A percentile compares a stretch with the other conserved stretches of the same genome.
phyloP scores from a whole-genome alignment of 1,284 basidiomycete species.

The Schizophyllum commune region DNA sequence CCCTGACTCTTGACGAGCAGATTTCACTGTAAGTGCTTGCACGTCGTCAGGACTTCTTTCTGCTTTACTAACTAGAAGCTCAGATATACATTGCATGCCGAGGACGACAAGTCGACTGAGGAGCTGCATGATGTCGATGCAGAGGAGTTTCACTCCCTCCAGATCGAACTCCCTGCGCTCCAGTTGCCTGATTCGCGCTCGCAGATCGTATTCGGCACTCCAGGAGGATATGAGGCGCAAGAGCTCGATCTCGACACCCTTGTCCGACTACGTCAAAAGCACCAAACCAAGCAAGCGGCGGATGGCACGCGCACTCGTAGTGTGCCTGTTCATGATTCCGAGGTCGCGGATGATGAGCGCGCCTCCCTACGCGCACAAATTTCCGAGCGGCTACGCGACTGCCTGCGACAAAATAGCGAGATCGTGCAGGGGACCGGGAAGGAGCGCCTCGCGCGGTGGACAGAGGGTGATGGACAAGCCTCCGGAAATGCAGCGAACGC shows the following conservation, averaged over 20 bases:
- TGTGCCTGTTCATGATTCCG: background rate
- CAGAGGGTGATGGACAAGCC: background rate
- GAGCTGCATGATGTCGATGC: too few species aligned
- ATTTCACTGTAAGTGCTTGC: background rate
- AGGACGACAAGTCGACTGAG: slow-evolving; percentile 1
- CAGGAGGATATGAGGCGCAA: background rate
- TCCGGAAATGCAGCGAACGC: background rate
- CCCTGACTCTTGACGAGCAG: background rate
- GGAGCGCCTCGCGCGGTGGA: background rate
- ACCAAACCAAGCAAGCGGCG: slow-evolving; percentile 15
- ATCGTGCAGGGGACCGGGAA: background rate
- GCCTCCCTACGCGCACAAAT: too few species aligned
- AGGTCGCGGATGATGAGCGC: background rate
- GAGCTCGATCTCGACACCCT: slow-evolving; percentile 9
- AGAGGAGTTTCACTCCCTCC: too few species aligned
- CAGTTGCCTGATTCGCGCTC: too few species aligned
- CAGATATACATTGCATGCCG: background rate
- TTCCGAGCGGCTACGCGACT: background rate
- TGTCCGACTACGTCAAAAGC: slow-evolving; percentile 4
- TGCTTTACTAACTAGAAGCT: background rate
- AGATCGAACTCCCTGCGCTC: too few species aligned
- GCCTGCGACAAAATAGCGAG: background rate
- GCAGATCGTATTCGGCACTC: too few species aligned
- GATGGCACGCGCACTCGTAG: slow-evolving; percentile 7
- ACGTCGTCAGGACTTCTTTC: too few species aligned